Evolutionary conservation across 352 stramenopile genomes (phyloP), one percentile per base, ranked within the genome.

Genomic region (Phytophthora capsici): DNA sequence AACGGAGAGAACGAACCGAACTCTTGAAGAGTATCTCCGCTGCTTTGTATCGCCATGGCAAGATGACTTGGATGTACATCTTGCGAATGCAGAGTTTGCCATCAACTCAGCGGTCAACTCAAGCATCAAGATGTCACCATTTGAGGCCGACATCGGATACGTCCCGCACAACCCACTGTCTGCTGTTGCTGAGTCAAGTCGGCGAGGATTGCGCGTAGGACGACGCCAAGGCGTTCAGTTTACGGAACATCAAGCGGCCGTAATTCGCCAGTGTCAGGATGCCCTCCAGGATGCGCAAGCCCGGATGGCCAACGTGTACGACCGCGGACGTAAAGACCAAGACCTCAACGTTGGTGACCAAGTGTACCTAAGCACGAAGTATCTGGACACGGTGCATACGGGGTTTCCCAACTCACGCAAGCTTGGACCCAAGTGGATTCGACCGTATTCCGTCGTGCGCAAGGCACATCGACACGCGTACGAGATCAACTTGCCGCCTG

Each of bases 251-350:
- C 25, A 28, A 52, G 40, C 51, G 51, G 52, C 52, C 4, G 52
- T 60, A 16, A 5, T 52, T 6, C 52, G 26, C 6, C 52, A 52
- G 52, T 60, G 28, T 44, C 40, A 60, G 25, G 51, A 60, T 0
- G 52, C 52, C n/a, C 26, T 60, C 8, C 17, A 60, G 36, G 40
- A 60, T 6, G 19, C 26, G 19, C 52, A 61, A 46, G 40, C 28
- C 0, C 30, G 12, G 1, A 61, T 61, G 41, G 41, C 53, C 2
- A 41, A 61, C 43, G 53, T 52, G 10, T 61, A 61, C 22, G 53
- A 45, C 41, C 5, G 12, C 0, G 53, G 53, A 20, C 53, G 53
- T 6, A 26, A n/a, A 40, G 41, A 52, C 5, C 41, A 61, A 26
- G 41, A 52, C 17, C 52, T 61, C 17, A 23, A 61, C 6, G 26